Percentiles rank a stretch among this genome's conserved stretches.
Evolutionary conservation across 345 rosid species (phyloP).

Genomic region (Citrus maxima): DNA sequence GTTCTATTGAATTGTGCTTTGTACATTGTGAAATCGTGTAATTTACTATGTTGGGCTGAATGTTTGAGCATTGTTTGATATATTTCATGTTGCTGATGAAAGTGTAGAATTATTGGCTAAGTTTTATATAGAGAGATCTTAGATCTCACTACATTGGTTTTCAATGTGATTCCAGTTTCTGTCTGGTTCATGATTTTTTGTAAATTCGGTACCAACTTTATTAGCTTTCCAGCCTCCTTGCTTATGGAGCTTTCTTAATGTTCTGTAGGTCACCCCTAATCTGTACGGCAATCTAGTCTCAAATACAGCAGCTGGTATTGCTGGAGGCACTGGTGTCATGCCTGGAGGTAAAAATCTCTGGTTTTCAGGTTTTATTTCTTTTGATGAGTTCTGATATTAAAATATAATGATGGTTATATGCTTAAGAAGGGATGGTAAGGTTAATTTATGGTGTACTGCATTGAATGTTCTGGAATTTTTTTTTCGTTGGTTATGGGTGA

Average conservation of each 20-base stretch:
- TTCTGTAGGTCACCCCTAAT: slow-evolving; percentile 84
- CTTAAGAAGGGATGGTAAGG: not conserved
- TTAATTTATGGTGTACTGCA: not conserved
- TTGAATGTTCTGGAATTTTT: not conserved
- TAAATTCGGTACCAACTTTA: not conserved
- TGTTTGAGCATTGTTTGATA: not conserved
- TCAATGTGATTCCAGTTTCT: not conserved
- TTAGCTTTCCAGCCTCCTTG: not conserved
- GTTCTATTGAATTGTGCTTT: not conserved
- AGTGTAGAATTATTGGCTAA: not conserved
- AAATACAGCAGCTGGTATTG: slow-evolving; percentile 91
- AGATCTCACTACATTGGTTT: not conserved
- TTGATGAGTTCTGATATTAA: not conserved
- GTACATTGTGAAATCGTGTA: not conserved
- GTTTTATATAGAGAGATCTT: not conserved
- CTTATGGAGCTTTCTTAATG: slow-evolving; percentile 1
- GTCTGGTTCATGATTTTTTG: not conserved
- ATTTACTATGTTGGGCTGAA: not conserved
- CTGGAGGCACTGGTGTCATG: slow-evolving; percentile 98
- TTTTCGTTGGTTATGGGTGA: not conserved
- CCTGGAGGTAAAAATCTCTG: slow-evolving; percentile 73
- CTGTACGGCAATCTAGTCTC: slow-evolving; percentile 86
- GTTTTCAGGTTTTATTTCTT: not conserved
- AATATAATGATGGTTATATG: not conserved
- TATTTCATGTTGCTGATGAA: not conserved